Percentiles rank a stretch among this genome's conserved stretches.
Evolutionary conservation across 345 rosid genomes (phyloP).

Genomic region (Boechera stricta): DNA sequence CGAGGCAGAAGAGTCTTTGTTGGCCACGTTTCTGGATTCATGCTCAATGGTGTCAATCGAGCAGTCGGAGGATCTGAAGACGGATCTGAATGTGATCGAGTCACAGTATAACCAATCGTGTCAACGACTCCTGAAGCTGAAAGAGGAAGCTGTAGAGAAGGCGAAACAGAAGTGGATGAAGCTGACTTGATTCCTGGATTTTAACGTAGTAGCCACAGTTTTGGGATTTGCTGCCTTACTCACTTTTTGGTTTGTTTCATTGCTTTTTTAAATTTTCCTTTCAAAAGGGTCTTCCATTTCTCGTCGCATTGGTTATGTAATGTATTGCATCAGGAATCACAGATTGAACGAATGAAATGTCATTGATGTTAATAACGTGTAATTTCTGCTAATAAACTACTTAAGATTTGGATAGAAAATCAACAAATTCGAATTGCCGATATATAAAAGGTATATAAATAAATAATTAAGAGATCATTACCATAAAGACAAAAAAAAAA

Average conservation of each 20-base stretch:
- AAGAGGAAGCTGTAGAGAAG: conserved; percentile 71
- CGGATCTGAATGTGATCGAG: conserved; percentile 67
- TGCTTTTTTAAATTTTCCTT: not conserved
- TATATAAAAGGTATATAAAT: not conserved
- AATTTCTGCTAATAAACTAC: not conserved
- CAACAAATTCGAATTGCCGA: not conserved
- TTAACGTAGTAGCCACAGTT: conserved; percentile 14
- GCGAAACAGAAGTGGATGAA: conserved; percentile 65
- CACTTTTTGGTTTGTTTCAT: not conserved
- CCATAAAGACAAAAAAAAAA: not conserved
- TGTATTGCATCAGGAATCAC: conserved; percentile 11
- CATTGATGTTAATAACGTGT: not conserved
- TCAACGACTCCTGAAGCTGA: conserved; percentile 64
- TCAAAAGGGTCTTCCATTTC: not conserved
- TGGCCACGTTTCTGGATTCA: conserved; percentile 23
- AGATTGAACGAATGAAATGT: conserved; percentile 10
- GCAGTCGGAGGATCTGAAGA: conserved; percentile 54
- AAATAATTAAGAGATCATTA: conserved; percentile 22
- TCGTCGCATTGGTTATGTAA: not conserved
- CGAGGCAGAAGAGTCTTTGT: conserved; percentile 22
- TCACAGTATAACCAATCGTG: conserved; percentile 66
- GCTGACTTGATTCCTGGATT: conserved; percentile 5
- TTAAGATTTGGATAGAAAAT: not conserved
- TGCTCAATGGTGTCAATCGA: conserved; percentile 41
- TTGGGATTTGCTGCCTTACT: not conserved